Base-by-base conservation (phyloP, 176 grass and related monocot genomes). In the Rhynchospora pubera region DNA sequence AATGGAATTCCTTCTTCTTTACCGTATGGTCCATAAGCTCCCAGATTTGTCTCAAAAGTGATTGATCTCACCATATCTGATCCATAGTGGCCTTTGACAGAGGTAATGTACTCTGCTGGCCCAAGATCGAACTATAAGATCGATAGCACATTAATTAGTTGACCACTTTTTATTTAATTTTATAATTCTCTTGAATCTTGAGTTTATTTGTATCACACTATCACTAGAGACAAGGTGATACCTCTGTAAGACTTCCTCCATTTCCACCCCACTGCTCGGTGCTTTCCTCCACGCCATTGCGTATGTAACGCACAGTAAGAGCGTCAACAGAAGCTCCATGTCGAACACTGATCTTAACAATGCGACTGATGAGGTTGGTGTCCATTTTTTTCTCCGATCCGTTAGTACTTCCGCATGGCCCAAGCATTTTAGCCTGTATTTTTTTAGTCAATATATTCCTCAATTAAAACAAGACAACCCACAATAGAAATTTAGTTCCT, bases 11-110 rank as follows among this genome's bases (percentile, higher is more conserved):
- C 91, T 2, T 72, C 63, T 22, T 87, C 48, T 26, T 48, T 13
- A 1, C 89, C 89, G 28, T 68, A 93, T 53, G 91, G 87, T 0
- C 91, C 91, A 77, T 85, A 86, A n/a, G 58, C 55, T 2, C 84
- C 52, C 4, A 7, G 39, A 60, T 89, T 87, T 58, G 65, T 73
- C 66, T 85, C 53, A 76, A 91, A 87, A 1, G 62, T 84, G 55
- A 91, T 84, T 0, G 88, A 90, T 10, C 86, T 72, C 16, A 93
- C 39, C 44, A 75, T 21, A 62, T 74, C 59, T 74, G n/a, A n/a
- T n/a, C 64, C 59, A 5, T 76, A 73, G 67, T 79, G 56, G 3
- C 91, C 91, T 6, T 39, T 76, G 1, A 91, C 72, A 62, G 47
- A 14, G 0, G 77, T 87, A 42, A 91, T 74, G 86, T 74, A 16